Conservation (phyloP, 2,329 filamentous ascomycete species). For the Akanthomyces muscarius region DNA sequence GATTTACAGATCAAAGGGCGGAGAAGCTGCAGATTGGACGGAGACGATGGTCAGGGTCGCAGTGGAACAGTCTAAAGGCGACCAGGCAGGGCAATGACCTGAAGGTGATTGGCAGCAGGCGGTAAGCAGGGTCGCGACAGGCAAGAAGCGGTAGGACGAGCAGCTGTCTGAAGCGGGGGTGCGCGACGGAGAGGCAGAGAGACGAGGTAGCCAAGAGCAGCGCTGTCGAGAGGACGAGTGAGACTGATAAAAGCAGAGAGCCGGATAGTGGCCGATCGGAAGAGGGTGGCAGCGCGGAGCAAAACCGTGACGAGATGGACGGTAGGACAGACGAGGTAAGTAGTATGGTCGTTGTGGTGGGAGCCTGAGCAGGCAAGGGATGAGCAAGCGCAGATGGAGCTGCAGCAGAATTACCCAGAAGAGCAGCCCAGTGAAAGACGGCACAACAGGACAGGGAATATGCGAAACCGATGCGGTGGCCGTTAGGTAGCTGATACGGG, state of each 20-base stretch:
- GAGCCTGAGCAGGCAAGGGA: background rate
- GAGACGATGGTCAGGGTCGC: background rate
- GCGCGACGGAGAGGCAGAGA: background rate
- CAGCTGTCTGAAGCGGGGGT: too few relatives aligned
- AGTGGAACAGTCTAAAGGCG: background rate
- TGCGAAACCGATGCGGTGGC: background rate
- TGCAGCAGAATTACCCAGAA: background rate
- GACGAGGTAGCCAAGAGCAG: background rate
- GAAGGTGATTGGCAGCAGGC: background rate
- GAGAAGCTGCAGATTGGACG: background rate
- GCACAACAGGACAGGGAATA: conserved; percentile 1
- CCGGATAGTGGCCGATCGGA: conserved; percentile 7
- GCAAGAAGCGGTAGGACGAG: background rate
- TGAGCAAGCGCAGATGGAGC: conserved; percentile 2
- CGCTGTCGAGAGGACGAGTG: background rate
- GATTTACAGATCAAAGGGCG: conserved; percentile 6
- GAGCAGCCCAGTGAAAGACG: background rate
- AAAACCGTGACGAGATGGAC: conserved; percentile 8
- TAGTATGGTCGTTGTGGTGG: background rate
- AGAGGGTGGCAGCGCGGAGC: conserved; percentile 3
- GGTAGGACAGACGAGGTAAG: background rate
- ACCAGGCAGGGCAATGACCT: background rate
- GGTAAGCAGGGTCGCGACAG: background rate
- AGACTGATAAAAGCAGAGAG: background rate
- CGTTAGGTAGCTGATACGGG: too few relatives aligned